Conservation (phyloP, 345 rosid genomes). For the Aurinia saxatilis region DNA sequence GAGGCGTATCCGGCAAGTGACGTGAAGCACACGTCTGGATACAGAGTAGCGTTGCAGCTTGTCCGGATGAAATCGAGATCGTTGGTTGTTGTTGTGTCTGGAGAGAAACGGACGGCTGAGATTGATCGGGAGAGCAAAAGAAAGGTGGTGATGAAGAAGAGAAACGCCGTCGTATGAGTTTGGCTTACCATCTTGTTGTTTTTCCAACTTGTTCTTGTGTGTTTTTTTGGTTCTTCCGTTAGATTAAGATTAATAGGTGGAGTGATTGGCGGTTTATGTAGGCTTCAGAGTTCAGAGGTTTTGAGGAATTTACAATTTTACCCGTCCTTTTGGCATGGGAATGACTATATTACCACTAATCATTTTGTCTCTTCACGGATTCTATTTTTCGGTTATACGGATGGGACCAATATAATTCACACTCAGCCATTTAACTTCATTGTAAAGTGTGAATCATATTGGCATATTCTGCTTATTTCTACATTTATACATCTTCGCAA, state of each 20-base stretch:
- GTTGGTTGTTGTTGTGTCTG: slow-evolving; percentile 23
- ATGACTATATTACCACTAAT: slow-evolving; percentile 20
- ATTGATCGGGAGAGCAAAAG: slow-evolving; percentile 24
- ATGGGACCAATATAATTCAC: slow-evolving; percentile 5
- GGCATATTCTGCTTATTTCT: too few relatives aligned
- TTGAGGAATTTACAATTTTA: background rate
- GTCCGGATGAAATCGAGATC: slow-evolving; percentile 56
- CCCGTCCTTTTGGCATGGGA: background rate
- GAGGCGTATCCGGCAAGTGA: slow-evolving; percentile 59
- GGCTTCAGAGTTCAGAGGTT: background rate
- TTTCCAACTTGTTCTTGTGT: background rate
- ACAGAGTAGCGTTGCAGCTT: slow-evolving; percentile 66
- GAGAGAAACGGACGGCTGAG: slow-evolving; percentile 20
- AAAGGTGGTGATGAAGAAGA: slow-evolving; percentile 25
- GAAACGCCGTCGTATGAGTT: slow-evolving; percentile 10
- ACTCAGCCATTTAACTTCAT: background rate
- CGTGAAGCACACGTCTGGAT: slow-evolving; percentile 71
- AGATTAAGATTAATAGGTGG: background rate
- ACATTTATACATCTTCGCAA: too few relatives aligned
- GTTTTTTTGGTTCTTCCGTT: background rate
- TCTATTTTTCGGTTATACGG: background rate
- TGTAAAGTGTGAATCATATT: too few relatives aligned
- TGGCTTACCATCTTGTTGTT: slow-evolving; percentile 21
- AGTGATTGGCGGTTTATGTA: slow-evolving; percentile 24
- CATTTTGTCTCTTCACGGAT: slow-evolving; percentile 16